phyloP scores from a whole-genome alignment of 1,284 basidiomycete genomes.

The Megacollybia platyphylla region DNA sequence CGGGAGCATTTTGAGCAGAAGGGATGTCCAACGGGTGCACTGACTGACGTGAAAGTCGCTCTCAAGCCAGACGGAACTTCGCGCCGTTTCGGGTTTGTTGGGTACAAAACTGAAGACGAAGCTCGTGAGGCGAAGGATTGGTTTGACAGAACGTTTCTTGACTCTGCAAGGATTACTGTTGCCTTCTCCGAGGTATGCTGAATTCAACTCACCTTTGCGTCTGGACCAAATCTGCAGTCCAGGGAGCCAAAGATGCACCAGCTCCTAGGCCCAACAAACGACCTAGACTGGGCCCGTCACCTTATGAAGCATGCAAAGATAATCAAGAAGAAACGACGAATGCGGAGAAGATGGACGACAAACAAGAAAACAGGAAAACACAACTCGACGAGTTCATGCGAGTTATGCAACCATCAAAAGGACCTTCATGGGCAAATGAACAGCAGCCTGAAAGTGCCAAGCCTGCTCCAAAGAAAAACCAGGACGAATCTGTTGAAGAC shows the following conservation, averaged over 20 bases:
- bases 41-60: conserved; percentile 86
- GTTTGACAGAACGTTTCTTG: conserved; percentile 80
- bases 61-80: conserved; percentile 68
- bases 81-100: conserved; percentile 86
- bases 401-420: conserved; percentile 53
- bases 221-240: conserved; percentile 7
- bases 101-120: conserved; percentile 75
- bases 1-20: conserved; percentile 59
- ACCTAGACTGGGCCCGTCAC: conserved; percentile 34
- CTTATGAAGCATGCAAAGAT: conserved; percentile 13
- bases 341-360: conserved; percentile 9
- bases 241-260: conserved; percentile 59
- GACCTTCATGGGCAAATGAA: conserved; percentile 59
- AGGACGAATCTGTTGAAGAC: conserved; percentile 14
- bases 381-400: conserved; percentile 48
- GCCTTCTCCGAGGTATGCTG: conserved; percentile 59
- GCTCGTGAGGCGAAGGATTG: conserved; percentile 70
- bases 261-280: conserved; percentile 57
- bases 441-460: conserved; percentile 10
- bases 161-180: conserved; percentile 66
- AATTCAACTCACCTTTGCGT: neutral
- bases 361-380: conserved; percentile 18
- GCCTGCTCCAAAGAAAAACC: conserved; percentile 8
- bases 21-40: conserved; percentile 48
- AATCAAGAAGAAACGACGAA: conserved; percentile 8